Base-by-base conservation (phyloP, 2,329 filamentous ascomycete species). In the Grosmannia penicillata region DNA sequence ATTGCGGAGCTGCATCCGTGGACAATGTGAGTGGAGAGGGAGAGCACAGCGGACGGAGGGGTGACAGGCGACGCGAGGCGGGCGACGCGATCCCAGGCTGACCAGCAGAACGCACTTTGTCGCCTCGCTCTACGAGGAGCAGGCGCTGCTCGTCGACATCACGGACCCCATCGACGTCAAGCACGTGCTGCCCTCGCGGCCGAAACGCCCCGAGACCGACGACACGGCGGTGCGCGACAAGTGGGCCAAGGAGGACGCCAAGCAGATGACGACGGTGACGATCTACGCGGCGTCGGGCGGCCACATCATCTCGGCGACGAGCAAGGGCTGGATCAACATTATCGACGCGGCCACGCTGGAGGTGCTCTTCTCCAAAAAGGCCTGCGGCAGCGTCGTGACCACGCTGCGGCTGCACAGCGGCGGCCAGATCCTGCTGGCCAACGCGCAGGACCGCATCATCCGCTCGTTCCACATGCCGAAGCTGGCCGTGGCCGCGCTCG, bases 321-420 rank as follows among this genome's bases (percentile, higher is more conserved):
- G 80, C 49, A 96, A 95, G 58, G 91, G 91, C 40, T 93, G 85
- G 69, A 69, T 98, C 43, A 98, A 98, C 58, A 83, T 98, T 44
- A 91, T 98, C 52, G 83, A 93, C 49, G 79, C 82, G 3, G 71
- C 74, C 44, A 83, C 83, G 0, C 77, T 75, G 52, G 75, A 83
- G 45, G 84, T 89, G 10, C 84, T 94, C 49, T 87, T 91, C 63
- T 93, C 86, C 13, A 86, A 81, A 39, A 84, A 91, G 47, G 75
- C 95, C 39, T 93, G 85, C 51, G 77, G 75, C 48, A 86, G 86
- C 24, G 82, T 93, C 7, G 81, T 98, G 19, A 89, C 93, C 7
- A 82, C 89, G 19, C 68, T 96, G 44, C 78, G 89, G 8, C 71
- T 95, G 41, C 87, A 85, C 4, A 68, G 70, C 19, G 93, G 89